Evolutionary conservation across 2,329 filamentous ascomycete genomes (phyloP).

Genomic region (Trichoderma guizhouense): DNA sequence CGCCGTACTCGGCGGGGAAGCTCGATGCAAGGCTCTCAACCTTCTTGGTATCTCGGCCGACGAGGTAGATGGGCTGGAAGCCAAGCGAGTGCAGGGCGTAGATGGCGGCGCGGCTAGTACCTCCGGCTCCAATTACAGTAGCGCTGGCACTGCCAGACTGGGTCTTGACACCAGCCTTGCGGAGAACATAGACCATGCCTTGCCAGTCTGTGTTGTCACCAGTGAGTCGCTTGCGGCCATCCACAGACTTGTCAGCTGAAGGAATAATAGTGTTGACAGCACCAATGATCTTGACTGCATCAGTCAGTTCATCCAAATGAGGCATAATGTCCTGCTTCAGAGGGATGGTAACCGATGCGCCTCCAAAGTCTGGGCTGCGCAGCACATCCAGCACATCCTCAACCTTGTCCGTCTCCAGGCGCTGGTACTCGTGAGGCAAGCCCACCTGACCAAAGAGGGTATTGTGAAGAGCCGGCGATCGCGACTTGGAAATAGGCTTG

Average conservation of each 20-base stretch:
- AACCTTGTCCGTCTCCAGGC: conserved; percentile 68
- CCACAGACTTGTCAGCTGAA: conserved; percentile 34
- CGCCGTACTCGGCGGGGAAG: conserved; percentile 71
- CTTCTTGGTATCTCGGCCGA: conserved; percentile 71
- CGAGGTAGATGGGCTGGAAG: conserved; percentile 81
- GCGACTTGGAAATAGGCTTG: conserved; percentile 74
- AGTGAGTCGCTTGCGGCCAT: conserved; percentile 54
- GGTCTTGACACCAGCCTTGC: conserved; percentile 58
- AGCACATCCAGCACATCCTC: conserved; percentile 63
- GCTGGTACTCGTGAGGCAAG: conserved; percentile 77
- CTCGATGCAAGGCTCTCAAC: conserved; percentile 63
- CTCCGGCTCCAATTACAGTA: conserved; percentile 85
- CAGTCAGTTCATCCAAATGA: conserved; percentile 74
- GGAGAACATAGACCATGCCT: conserved; percentile 81
- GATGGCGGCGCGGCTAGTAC: conserved; percentile 87
- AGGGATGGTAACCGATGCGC: conserved; percentile 92
- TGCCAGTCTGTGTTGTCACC: conserved; percentile 96
- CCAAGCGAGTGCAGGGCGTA: conserved; percentile 82
- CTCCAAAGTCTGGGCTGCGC: conserved; percentile 72
- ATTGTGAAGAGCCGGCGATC: conserved; percentile 89
- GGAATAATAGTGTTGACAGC: conserved; percentile 93
- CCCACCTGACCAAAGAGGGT: conserved; percentile 72
- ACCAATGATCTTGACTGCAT: conserved; percentile 77
- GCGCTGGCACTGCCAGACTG: conserved; percentile 46
- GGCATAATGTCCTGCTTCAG: conserved; percentile 86